phyloP scores from a whole-genome alignment of 164 flowering plant species.

The Euptelea pleiosperma region DNA sequence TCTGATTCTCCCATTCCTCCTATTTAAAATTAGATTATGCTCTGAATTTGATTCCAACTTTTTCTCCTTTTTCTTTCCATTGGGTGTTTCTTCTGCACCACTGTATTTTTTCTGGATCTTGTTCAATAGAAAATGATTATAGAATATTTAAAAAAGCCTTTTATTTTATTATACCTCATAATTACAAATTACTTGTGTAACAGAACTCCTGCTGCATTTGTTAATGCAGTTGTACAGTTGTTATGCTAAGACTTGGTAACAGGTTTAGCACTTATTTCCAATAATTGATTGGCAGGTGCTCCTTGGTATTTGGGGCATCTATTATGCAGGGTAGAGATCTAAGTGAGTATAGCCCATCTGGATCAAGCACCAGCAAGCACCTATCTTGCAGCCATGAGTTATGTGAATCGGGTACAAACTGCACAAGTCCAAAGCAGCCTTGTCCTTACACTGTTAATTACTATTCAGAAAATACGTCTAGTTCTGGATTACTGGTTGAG shows the following conservation, averaged over 20 bases:
- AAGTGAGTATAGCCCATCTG: constrained; percentile 67
- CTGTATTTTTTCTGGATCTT: too few species aligned
- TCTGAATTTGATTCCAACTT: too few species aligned
- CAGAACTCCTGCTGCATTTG: constrained; percentile 3
- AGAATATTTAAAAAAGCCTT: background rate
- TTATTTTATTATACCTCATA: background rate
- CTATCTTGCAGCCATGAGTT: constrained; percentile 69
- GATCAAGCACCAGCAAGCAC: constrained; percentile 72
- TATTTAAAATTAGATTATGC: too few species aligned
- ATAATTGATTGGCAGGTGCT: constrained; percentile 99
- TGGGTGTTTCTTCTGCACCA: too few species aligned
- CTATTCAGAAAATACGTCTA: constrained; percentile 60
- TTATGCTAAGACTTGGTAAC: constrained; percentile 40
- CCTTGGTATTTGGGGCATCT: constrained; percentile 93
- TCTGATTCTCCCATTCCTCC: too few species aligned
- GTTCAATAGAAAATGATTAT: too few species aligned
- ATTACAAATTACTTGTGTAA: background rate
- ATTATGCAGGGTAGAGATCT: constrained; percentile 97
- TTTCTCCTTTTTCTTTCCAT: too few species aligned
- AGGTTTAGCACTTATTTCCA: constrained; percentile 90
- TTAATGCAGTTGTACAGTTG: constrained; percentile 4
- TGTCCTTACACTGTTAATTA: constrained; percentile 72
- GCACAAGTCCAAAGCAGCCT: constrained; percentile 56
- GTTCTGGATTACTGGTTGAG: constrained; percentile 78
- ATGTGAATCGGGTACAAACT: constrained; percentile 55